These are phyloP conservation scores for Aurinia saxatilis DNA, from an alignment of 345 rosid genomes.

Conservation along the genomic window DNA sequence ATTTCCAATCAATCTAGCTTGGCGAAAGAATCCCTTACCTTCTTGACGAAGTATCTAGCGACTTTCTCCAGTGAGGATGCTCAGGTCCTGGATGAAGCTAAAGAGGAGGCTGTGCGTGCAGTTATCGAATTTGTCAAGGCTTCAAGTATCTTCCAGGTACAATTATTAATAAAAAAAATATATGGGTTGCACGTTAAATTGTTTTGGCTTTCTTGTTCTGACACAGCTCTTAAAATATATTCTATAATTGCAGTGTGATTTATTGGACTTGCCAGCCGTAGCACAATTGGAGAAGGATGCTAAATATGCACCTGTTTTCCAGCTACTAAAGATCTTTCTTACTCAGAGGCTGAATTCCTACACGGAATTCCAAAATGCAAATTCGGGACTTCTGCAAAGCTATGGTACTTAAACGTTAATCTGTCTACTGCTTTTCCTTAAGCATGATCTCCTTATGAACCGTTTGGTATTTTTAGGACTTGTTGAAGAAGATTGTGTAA, in stretches of 20 bases:
- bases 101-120: conserved; percentile 81
- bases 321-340: conserved; percentile 78
- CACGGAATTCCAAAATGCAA: conserved; percentile 65
- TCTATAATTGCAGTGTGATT: conserved; percentile 65
- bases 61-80: conserved; percentile 80
- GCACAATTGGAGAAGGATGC: conserved; percentile 78
- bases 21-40: conserved; percentile 59
- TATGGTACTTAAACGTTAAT: conserved; percentile 39
- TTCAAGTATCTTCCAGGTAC: conserved; percentile 85
- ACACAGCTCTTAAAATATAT: neutral
- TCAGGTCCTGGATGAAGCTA: conserved; percentile 55
- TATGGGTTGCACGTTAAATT: neutral
- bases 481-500: conserved; percentile 79
- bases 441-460: neutral
- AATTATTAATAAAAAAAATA: neutral
- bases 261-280: conserved; percentile 85
- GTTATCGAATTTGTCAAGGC: conserved; percentile 82
- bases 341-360: conserved; percentile 74
- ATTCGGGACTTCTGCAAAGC: conserved; percentile 60
- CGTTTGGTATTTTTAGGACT: conserved; percentile 46
- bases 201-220: conserved; percentile 3
- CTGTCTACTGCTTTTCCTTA: neutral
- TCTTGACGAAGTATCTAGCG: conserved; percentile 74
- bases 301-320: conserved; percentile 58
- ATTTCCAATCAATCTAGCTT: conserved; percentile 43